Base-by-base conservation (phyloP, 2,329 filamentous ascomycete genomes). In the Aspergillus costaricaensis region DNA sequence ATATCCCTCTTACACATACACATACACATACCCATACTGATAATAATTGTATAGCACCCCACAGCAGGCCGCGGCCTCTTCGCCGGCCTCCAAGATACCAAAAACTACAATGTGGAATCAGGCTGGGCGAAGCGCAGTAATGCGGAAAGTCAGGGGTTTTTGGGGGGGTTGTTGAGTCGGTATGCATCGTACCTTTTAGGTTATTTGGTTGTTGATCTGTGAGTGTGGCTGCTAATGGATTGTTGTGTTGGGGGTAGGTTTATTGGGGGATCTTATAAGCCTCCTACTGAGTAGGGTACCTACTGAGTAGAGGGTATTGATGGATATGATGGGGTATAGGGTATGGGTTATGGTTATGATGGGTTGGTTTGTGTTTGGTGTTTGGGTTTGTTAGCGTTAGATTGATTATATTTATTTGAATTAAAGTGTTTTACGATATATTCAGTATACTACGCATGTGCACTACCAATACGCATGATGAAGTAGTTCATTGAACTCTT, bases 11-110 rank as follows among this genome's bases (percentile, higher is more conserved):
- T 36, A 1, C 10, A 5, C 7, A 10, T n/a, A 4, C 9, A 23
- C 2, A 21, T 21, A 23, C 23, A 23, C 23, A 25, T 8, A 25
- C 23, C 6, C 6, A 41, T 43, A 57, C 59, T 61, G 52, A 9
- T 38, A 14, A 44, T n/a, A 4, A 10, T 14, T 21, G 1, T 19
- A 38, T 49, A 76, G 69, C 72, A 69, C 44, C 56, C 72, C 43
- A 76, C 74, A 6, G 67, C 68, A 4, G 75, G 75, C 50, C 70
- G 75, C 15, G 75, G 75, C 30, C 70, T 77, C 49, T 77, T 77
- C 57, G 74, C 75, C 36, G 75, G 75, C 4, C 67, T 77, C 2
- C 75, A 77, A 57, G 75, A 77, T 38, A 65, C 67, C 12, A 77
- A 77, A 60, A 68, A 71, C 60, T 77, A 77, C 55, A 76, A 76